Base-by-base conservation (phyloP, 2,329 filamentous ascomycete species). In the Monilinia polystroma region DNA sequence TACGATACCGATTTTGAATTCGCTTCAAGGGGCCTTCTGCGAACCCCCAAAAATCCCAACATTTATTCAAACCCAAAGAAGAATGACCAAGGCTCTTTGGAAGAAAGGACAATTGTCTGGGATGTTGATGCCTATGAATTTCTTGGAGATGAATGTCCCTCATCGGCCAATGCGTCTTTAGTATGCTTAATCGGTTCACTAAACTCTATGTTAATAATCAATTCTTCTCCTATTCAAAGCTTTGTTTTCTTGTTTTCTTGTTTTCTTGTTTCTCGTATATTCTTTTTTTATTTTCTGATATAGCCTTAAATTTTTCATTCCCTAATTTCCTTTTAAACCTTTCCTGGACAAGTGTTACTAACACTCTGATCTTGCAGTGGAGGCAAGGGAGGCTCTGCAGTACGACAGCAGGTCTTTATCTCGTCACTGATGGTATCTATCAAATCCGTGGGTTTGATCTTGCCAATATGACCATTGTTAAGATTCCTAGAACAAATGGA, bases 391-490 rank as follows among this genome's bases (percentile, higher is more conserved):
- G 77, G 66, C 71, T 79, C 14, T 70, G 66, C 35, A 69, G 68
- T 20, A n/a, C 20, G 11, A 75, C 72, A 26, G 74, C 78, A 56
- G 75, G 79, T 0, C 73, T 81, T 1, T 81, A 74, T 69, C 68
- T 77, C 54, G 74, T 81, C 43, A 70, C 67, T 0, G 67, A 70
- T 1, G 75, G 75, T 20, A 78, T 81, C n/a, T 81, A 79, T 68
- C 79, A 81, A 69, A 70, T 80, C 18, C 78, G 79, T 43, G 79
- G 75, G 3, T 71, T 80, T 23, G 79, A 81, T 66, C 58, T 81
- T 11, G 76, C 79, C 32, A 79, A 81, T 70, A 79, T 79, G 71
- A 80, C 77, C 14, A 70, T 81, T 60, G 71, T 80, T 1, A 77
- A 80, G 68, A 58, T 58, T 23, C 55, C 55, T n/a, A 75, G 74